These are phyloP conservation scores for Pseudisothecium myosuroides DNA, from an alignment of 225 moss, liverwort and hornwort species.

Conservation along the genomic window DNA sequence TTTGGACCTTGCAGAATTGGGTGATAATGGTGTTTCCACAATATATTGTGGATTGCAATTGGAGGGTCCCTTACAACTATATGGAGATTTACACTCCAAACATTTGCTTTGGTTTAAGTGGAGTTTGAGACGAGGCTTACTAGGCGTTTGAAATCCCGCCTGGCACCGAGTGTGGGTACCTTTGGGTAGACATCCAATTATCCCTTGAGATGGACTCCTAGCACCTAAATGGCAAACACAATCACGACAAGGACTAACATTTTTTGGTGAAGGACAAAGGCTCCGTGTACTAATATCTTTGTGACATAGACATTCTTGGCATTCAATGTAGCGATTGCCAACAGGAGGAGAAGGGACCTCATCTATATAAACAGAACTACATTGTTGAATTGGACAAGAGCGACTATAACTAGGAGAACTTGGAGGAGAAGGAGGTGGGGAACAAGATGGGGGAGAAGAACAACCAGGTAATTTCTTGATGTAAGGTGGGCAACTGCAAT, in stretches of 20 bases:
- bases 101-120: constrained; percentile 13
- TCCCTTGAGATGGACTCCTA: constrained; percentile 24
- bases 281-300: constrained; percentile 20
- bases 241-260: constrained; percentile 18
- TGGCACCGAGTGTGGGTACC: neutral
- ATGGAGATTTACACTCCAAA: constrained; percentile 27
- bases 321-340: constrained; percentile 16
- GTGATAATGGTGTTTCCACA: constrained; percentile 20
- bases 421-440: neutral
- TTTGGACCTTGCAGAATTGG: neutral
- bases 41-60: constrained; percentile 33
- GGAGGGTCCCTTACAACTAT: constrained; percentile 24
- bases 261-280: constrained; percentile 6
- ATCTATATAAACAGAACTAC: constrained; percentile 22
- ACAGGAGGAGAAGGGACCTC: constrained; percentile 17
- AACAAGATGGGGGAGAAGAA: constrained; percentile 12
- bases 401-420: neutral
- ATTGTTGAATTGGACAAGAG: neutral
- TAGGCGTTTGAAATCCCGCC: neutral
- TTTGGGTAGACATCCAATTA: neutral
- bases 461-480: constrained; percentile 16
- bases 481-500: neutral
- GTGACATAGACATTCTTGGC: constrained; percentile 32
- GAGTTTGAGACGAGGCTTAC: constrained; percentile 1
- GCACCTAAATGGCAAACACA: constrained; percentile 27